Base-by-base conservation (phyloP, 2,329 filamentous ascomycete species). In the Microsporum canis region DNA sequence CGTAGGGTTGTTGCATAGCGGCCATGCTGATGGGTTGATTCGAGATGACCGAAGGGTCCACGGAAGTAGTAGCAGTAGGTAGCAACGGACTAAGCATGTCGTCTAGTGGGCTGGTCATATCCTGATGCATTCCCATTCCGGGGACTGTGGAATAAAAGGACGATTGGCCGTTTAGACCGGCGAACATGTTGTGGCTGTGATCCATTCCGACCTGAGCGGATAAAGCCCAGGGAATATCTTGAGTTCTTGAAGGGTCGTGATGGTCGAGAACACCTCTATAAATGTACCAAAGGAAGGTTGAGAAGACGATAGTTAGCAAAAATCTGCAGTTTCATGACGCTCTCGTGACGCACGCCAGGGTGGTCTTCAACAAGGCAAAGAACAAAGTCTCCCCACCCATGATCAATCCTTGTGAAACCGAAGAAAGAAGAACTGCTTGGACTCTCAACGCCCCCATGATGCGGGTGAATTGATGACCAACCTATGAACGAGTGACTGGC, bases 401-500 rank as follows among this genome's bases (percentile, higher is more conserved):
- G 55, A 27, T 57, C 36, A 29, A 39, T 41, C 39, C 27, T 29
- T 39, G 55, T 31, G 55, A 57, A 39, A 41, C 7, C 12, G n/a
- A 57, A 43, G 17, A n/a, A 31, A 12, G 10, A 41, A 14, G 53
- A 56, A 56, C 45, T 49, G 23, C 49, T 55, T 55, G 33, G n/a
- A 36, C 51, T 60, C 61, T 58, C 53, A 60, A 53, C 55, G 57
- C 59, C 60, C 59, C 49, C 56, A 38, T 45, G 55, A 57, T 59
- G 14, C 43, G 55, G 60, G 60, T 53, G 60, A 58, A 57, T 55
- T 56, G 55, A 55, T 31, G 56, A 61, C 60, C 39, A 61, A 63
- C 62, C 62, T 63, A 27, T 63, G 62, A 47, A 60, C 57, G 8
- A 63, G 57, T 53, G 62, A 60, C 57, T 61, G 62, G 36, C 61